Conservation (phyloP, 768 basidiomycete genomes). For the Leccinum olivaceopallidum region DNA sequence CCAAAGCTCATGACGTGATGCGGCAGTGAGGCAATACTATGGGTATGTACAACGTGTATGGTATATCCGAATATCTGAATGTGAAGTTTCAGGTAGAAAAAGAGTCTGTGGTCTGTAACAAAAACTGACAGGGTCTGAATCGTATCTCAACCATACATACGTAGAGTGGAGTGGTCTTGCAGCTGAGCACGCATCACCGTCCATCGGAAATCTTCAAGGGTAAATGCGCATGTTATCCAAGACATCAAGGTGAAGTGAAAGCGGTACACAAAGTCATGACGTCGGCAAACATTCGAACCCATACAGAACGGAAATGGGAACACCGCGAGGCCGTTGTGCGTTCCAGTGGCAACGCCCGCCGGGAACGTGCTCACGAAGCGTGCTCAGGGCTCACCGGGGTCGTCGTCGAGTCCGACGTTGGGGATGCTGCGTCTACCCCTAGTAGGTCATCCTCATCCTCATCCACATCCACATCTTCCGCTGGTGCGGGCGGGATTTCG, state of each 20-base stretch:
- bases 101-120: background rate
- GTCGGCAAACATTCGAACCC: background rate
- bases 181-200: background rate
- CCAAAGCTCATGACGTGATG: background rate
- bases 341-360: background rate
- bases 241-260: conserved; percentile 1
- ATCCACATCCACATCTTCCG: background rate
- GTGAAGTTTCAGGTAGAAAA: background rate
- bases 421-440: background rate
- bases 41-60: conserved; percentile 22
- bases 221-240: conserved; percentile 12
- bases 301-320: conserved; percentile 1
- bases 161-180: background rate
- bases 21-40: background rate
- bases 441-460: background rate
- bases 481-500: conserved; percentile 2
- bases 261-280: conserved; percentile 5
- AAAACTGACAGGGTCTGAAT: background rate
- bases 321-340: background rate
- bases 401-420: conserved; percentile 3
- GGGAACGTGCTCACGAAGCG: background rate
- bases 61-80: conserved; percentile 8
- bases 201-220: background rate
- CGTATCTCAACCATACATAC: background rate
- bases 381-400: conserved; percentile 4